These are phyloP conservation scores for Paxillus ammoniavirescens DNA, from an alignment of 768 basidiomycete genomes.

Conservation along the genomic window DNA sequence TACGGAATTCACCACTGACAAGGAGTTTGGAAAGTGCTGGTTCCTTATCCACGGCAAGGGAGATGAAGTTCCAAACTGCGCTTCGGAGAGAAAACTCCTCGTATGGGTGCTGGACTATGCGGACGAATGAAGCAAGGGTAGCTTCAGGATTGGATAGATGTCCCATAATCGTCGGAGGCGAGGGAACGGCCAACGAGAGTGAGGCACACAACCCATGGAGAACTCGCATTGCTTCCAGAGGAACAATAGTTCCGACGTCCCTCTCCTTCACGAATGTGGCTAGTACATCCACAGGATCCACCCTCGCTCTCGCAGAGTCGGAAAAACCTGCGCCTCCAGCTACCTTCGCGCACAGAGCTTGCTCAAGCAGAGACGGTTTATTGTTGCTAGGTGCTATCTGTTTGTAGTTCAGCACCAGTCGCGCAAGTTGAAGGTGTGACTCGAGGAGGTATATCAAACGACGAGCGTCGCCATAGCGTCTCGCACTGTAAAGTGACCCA, in stretches of 20 bases:
- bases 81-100: slow-evolving; percentile 71
- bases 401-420: slow-evolving; percentile 65
- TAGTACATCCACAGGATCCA: slow-evolving; percentile 74
- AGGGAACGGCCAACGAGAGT: slow-evolving; percentile 56
- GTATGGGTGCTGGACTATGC: slow-evolving; percentile 75
- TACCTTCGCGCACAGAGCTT: slow-evolving; percentile 65
- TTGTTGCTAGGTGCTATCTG: slow-evolving; percentile 41
- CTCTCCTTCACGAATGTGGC: slow-evolving; percentile 65
- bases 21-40: slow-evolving; percentile 82
- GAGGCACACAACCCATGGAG: slow-evolving; percentile 68
- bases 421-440: slow-evolving; percentile 59
- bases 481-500: slow-evolving; percentile 54
- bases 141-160: slow-evolving; percentile 78
- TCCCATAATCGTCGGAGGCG: slow-evolving; percentile 70
- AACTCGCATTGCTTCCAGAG: slow-evolving; percentile 64
- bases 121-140: slow-evolving; percentile 62
- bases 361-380: slow-evolving; percentile 71
- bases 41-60: slow-evolving; percentile 79
- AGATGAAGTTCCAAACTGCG: slow-evolving; percentile 81
- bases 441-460: slow-evolving; percentile 69
- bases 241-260: slow-evolving; percentile 58
- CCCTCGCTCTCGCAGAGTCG: slow-evolving; percentile 46
- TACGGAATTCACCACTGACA: slow-evolving; percentile 68
- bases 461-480: slow-evolving; percentile 68
- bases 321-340: slow-evolving; percentile 45